Evolutionary conservation across 805 yeast genomes (phyloP).

Genomic region (Barnettozyma vustinii): DNA sequence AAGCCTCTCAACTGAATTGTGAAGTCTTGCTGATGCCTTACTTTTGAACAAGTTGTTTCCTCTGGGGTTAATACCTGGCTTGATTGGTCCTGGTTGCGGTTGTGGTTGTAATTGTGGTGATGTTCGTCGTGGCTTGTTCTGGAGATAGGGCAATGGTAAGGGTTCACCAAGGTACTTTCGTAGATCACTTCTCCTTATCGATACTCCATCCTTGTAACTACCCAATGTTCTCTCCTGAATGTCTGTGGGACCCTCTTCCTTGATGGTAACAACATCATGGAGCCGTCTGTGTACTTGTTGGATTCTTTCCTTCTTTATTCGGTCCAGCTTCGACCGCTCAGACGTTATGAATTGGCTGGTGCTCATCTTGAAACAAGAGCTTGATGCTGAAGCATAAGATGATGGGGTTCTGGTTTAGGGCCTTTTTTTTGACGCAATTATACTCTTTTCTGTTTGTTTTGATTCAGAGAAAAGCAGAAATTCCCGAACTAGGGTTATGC

Average conservation of each 20-base stretch:
- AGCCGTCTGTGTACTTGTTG: constrained; percentile 11
- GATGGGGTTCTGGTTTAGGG: not conserved
- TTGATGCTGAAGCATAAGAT: not conserved
- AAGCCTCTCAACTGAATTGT: not conserved
- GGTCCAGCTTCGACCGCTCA: not conserved
- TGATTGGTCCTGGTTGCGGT: not conserved
- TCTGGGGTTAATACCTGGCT: no score
- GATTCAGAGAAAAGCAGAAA: no score
- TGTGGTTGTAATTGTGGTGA: not conserved
- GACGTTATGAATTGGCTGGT: not conserved
- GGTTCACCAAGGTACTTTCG: constrained; percentile 31
- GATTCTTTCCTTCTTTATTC: constrained; percentile 11
- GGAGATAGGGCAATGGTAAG: constrained; percentile 32
- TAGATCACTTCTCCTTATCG: not conserved
- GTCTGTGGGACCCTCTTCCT: not conserved
- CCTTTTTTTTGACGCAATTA: no score
- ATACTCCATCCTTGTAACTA: not conserved
- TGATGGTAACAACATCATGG: not conserved
- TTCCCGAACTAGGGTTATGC: no score
- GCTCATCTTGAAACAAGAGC: not conserved
- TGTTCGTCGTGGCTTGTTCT: not conserved
- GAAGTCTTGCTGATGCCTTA: not conserved
- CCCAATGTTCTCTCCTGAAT: not conserved
- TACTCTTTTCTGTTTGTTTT: no score
- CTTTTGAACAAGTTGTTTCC: not conserved